These are phyloP conservation scores for Xylariomycetidae sp. DNA, from an alignment of 2,329 filamentous ascomycete genomes.

Conservation along the genomic window DNA sequence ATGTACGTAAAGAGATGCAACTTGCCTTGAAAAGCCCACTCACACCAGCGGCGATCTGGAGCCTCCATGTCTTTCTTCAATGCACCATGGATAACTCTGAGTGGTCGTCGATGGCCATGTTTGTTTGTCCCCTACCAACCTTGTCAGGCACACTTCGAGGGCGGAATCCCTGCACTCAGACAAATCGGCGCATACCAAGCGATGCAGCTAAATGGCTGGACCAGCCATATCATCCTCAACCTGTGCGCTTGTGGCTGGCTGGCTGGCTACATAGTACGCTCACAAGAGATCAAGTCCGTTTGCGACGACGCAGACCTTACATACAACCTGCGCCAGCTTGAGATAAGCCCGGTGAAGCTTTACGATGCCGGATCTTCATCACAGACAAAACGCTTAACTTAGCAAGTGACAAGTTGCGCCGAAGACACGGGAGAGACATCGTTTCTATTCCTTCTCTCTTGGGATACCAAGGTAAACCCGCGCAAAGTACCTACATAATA, in stretches of 20 bases:
- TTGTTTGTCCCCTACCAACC: slow-evolving; percentile 17
- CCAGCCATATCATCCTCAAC: slow-evolving; percentile 23
- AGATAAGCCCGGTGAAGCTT: too few relatives aligned
- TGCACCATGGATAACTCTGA: too few relatives aligned
- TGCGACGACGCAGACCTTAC: slow-evolving; percentile 20
- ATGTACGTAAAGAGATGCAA: too few relatives aligned
- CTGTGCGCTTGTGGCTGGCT: too few relatives aligned
- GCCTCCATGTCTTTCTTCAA: slow-evolving; percentile 15
- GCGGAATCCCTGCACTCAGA: slow-evolving; percentile 21
- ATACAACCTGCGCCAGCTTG: not conserved
- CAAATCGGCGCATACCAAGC: slow-evolving; percentile 25
- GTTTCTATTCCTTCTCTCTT: too few relatives aligned
- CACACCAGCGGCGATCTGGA: slow-evolving; percentile 11
- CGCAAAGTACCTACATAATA: too few relatives aligned
- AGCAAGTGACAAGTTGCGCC: too few relatives aligned
- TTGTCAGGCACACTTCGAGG: slow-evolving; percentile 20
- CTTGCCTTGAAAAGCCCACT: slow-evolving; percentile 10
- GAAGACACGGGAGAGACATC: too few relatives aligned
- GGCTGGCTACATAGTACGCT: too few relatives aligned
- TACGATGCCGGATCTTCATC: too few relatives aligned
- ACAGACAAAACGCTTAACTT: not conserved
- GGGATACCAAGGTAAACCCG: too few relatives aligned
- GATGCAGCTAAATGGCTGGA: slow-evolving; percentile 20
- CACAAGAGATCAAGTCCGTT: slow-evolving; percentile 26
- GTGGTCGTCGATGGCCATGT: too few relatives aligned